A percentile compares a stretch with the other conserved stretches of the same genome.
Conservation (phyloP, 495 filamentous ascomycete species). For the Talaromyces liani region DNA sequence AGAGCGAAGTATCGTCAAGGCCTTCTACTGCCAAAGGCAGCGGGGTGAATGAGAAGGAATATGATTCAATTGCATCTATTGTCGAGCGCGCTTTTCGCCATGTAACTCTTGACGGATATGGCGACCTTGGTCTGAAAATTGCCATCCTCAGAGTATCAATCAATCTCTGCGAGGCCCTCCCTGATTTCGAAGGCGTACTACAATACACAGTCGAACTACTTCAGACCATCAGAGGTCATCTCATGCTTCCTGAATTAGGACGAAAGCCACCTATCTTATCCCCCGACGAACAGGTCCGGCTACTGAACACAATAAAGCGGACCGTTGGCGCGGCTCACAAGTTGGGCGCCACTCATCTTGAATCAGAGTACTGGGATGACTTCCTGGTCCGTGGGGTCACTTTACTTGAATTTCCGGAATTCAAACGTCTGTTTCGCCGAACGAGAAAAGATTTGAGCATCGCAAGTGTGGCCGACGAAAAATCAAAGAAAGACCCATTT, state of each 20-base stretch:
- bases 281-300: conserved; percentile 75
- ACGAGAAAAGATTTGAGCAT: conserved; percentile 63
- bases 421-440: conserved; percentile 60
- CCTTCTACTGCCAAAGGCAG: neutral
- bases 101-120: conserved; percentile 31
- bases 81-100: conserved; percentile 37
- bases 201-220: conserved; percentile 78
- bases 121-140: conserved; percentile 59
- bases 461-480: conserved; percentile 41
- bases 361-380: conserved; percentile 92
- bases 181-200: conserved; percentile 82
- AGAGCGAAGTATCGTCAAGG: conserved; percentile 9
- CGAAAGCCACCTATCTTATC: conserved; percentile 53
- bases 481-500: conserved; percentile 69
- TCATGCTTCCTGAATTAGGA: conserved; percentile 51
- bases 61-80: conserved; percentile 36
- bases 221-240: conserved; percentile 64
- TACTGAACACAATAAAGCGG: conserved; percentile 74
- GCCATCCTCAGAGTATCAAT: conserved; percentile 80
- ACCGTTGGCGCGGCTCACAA: conserved; percentile 69
- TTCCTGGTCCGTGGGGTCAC: conserved; percentile 83
- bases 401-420: conserved; percentile 45
- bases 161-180: conserved; percentile 86
- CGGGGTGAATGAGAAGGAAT: conserved; percentile 13
- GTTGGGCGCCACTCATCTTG: conserved; percentile 58